Percentiles rank a stretch among this genome's conserved stretches.
Conservation (phyloP, 192 early-diverging fungal species). For the Dispira simplex region DNA sequence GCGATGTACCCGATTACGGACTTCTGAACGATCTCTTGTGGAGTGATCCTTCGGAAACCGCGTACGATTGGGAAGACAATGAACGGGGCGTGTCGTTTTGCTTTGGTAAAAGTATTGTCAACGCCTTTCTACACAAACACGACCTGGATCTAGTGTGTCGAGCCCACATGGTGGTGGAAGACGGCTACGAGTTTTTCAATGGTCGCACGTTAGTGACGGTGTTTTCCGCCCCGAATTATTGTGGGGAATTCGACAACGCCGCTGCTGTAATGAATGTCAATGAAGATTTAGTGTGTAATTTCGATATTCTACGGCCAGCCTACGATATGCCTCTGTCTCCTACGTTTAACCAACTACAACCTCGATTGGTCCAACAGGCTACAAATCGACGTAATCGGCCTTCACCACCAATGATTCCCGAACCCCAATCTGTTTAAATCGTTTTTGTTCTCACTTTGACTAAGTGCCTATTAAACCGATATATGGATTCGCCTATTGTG, state of each 20-base stretch:
- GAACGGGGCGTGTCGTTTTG: slow-evolving; percentile 93
- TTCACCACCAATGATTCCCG: slow-evolving; percentile 2
- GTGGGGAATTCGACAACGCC: slow-evolving; percentile 88
- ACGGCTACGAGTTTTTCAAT: slow-evolving; percentile 96
- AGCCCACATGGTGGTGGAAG: slow-evolving; percentile 94
- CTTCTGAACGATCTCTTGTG: slow-evolving; percentile 84
- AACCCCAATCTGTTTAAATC: slow-evolving; percentile 6
- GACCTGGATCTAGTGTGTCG: slow-evolving; percentile 87
- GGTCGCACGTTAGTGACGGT: slow-evolving; percentile 82
- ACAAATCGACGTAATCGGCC: neutral
- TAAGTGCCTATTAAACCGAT: too few species aligned
- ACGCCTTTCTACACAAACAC: slow-evolving; percentile 65
- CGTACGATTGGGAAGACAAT: slow-evolving; percentile 75
- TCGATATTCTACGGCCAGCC: slow-evolving; percentile 58
- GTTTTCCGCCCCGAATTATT: slow-evolving; percentile 94
- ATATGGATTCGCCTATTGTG: too few species aligned
- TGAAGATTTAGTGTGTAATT: slow-evolving; percentile 79
- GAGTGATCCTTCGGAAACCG: slow-evolving; percentile 79
- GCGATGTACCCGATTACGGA: slow-evolving; percentile 85
- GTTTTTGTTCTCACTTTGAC: neutral
- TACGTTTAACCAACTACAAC: slow-evolving; percentile 1
- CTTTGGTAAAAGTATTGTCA: slow-evolving; percentile 73
- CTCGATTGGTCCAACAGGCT: neutral
- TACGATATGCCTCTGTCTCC: slow-evolving; percentile 10
- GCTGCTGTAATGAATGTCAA: slow-evolving; percentile 89